A percentile compares a stretch with the other conserved stretches of the same genome.
phyloP scores from a whole-genome alignment of 768 basidiomycete genomes.

The Rhodosporidiobolus odoratus region DNA sequence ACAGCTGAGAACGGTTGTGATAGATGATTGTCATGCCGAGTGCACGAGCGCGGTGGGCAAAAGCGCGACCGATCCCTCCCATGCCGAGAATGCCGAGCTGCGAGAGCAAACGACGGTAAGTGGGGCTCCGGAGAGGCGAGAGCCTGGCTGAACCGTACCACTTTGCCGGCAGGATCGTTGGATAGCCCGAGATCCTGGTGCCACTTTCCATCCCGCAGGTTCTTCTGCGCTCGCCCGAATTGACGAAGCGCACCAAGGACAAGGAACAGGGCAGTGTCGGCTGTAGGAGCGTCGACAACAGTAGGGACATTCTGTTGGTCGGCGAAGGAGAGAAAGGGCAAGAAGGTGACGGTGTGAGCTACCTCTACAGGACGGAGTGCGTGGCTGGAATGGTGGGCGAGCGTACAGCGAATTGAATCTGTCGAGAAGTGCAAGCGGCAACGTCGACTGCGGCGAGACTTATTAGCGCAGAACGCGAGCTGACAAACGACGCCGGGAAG shows the following conservation, averaged over 20 bases:
- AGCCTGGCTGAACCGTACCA: background rate
- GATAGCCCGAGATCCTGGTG: slow-evolving; percentile 42
- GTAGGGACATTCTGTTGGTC: slow-evolving; percentile 65
- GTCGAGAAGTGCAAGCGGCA: slow-evolving; percentile 8
- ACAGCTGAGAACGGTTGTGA: slow-evolving; percentile 53
- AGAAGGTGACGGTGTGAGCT: background rate
- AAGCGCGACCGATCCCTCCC: slow-evolving; percentile 56
- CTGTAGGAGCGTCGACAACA: slow-evolving; percentile 84
- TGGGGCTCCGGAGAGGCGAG: too few species aligned
- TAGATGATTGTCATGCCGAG: slow-evolving; percentile 90
- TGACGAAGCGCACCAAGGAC: slow-evolving; percentile 72
- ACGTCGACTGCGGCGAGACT: slow-evolving; percentile 19
- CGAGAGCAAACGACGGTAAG: background rate
- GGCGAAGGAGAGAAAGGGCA: too few species aligned
- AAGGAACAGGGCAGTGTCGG: slow-evolving; percentile 80
- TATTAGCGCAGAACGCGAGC: background rate
- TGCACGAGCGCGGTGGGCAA: slow-evolving; percentile 52
- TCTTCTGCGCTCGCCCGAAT: slow-evolving; percentile 61
- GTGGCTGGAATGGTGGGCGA: background rate
- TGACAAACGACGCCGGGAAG: background rate
- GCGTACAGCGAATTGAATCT: slow-evolving; percentile 18
- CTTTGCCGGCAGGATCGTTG: slow-evolving; percentile 45
- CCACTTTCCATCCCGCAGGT: slow-evolving; percentile 46
- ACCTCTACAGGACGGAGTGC: background rate
- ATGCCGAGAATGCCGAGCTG: slow-evolving; percentile 48